A percentile compares a stretch with the other conserved stretches of the same genome.
These are phyloP conservation scores for Cenococcum geophilum DNA, from an alignment of 495 filamentous ascomycete genomes.

Conservation along the genomic window DNA sequence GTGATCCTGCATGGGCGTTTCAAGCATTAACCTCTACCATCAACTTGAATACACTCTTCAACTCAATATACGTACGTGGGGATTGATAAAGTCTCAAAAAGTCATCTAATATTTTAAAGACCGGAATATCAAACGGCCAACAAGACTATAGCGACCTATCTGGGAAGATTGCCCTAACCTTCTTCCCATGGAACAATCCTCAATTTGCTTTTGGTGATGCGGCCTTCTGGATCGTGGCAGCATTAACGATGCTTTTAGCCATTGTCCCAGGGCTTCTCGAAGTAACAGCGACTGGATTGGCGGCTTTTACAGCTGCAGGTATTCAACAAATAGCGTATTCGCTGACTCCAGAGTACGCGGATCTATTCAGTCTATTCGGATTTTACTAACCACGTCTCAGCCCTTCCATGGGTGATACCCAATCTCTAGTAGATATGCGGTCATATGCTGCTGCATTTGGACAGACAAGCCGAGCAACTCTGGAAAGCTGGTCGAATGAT, in stretches of 20 bases:
- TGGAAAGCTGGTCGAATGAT: conserved; percentile 4
- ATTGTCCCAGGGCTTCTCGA: conserved; percentile 1
- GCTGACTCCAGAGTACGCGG: conserved; percentile 2
- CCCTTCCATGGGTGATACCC: neutral
- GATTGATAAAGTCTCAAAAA: neutral
- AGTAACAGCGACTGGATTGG: too few relatives aligned
- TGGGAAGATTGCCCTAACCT: neutral
- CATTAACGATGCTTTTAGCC: neutral
- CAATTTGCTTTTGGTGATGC: conserved; percentile 10
- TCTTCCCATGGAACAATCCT: conserved; percentile 16
- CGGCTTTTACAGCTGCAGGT: neutral
- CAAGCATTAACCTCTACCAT: conserved; percentile 1
- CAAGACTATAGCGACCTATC: conserved; percentile 7
- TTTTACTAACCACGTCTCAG: neutral
- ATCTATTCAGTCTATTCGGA: neutral
- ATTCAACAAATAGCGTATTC: neutral
- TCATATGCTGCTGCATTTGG: neutral
- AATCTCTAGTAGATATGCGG: conserved; percentile 1
- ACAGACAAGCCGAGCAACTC: neutral
- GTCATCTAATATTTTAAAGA: neutral
- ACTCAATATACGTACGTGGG: conserved; percentile 1
- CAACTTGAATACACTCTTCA: conserved; percentile 15
- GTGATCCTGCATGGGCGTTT: conserved; percentile 8
- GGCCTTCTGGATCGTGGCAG: conserved; percentile 13
- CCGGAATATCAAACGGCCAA: conserved; percentile 15